phyloP scores from a whole-genome alignment of 768 basidiomycete genomes.

The Mycena capillaripes region DNA sequence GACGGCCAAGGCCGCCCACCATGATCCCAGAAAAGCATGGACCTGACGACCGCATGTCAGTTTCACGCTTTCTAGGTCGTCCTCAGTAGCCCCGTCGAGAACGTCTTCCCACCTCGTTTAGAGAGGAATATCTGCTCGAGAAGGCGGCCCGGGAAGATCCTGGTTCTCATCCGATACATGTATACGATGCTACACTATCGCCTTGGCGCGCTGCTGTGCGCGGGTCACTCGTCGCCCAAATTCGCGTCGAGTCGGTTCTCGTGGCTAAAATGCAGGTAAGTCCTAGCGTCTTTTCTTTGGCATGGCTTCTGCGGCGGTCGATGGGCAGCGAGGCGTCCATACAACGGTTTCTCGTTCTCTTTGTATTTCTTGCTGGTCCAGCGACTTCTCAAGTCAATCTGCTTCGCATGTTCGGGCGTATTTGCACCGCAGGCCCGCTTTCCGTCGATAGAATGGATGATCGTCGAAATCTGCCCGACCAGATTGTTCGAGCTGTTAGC shows the following conservation, averaged over 20 bases:
- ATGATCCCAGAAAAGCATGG: neutral
- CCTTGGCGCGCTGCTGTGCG: constrained; percentile 78
- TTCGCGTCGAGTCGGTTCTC: constrained; percentile 71
- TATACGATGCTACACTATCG: constrained; percentile 75
- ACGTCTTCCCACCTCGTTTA: constrained; percentile 29
- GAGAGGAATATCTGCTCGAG: constrained; percentile 2
- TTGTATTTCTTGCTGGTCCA: no score
- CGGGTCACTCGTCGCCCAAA: constrained; percentile 61
- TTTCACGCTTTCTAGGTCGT: constrained; percentile 30
- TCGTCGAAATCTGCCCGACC: no score
- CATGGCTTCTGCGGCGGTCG: neutral
- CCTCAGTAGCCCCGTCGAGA: constrained; percentile 33
- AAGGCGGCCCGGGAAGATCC: constrained; percentile 19
- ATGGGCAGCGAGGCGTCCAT: neutral
- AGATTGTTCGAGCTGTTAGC: no score
- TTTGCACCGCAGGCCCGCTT: no score
- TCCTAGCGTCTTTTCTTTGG: constrained; percentile 3
- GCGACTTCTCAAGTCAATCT: no score
- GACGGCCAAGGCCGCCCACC: no score
- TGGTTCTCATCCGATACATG: constrained; percentile 53
- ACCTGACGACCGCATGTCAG: neutral
- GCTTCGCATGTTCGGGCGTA: no score
- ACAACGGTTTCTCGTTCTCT: no score
- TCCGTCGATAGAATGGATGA: no score
- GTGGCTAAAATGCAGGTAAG: constrained; percentile 80